Base-by-base conservation (phyloP, 2,329 filamentous ascomycete species). In the Didymella pinodella region DNA sequence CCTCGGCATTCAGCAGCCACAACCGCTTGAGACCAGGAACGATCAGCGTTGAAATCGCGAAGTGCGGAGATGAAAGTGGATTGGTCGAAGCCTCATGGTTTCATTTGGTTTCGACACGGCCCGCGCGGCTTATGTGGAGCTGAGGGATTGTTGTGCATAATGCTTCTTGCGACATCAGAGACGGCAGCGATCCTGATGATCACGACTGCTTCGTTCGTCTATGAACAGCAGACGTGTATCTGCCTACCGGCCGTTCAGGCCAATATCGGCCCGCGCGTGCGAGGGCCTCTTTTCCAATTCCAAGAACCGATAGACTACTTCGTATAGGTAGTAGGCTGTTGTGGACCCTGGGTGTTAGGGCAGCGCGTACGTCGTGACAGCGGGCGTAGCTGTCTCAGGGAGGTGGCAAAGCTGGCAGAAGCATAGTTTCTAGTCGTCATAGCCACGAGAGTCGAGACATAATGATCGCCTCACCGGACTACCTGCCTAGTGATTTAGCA, bases 1-100 rank as follows among this genome's bases (percentile, higher is more conserved):
- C 56, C 65, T 62, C 58, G 61, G 54, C 57, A 61, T 48, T 50
- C 34, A 31, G 57, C 51, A 66, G 69, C 65, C 65, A 69, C 64
- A 67, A 29, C 68, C 65, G 64, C 64, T 64, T 48, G 29, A 46
- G 48, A 49, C 56, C 22, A 59, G 54, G 52, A 43, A 56, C 31
- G 32, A 59, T 49, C 56, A 43, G 32, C 32, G 31, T 26, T 49
- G 16, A 40, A 57, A 34, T 34, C 25, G 32, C 10, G 38, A 25
- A 44, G 10, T 16, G 41, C 45, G 55, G 45, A 45, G 45, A 51
- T 54, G 46, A 46, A 32, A 50, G 47, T 51, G 50, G 44, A 53
- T 59, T 63, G 51, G 49, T 32, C 14, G 28, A 45, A 50, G 50
- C 50, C 25, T 40, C 18, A 50, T 18, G 40, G 45, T 58, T 52